Percentiles rank a stretch among this genome's conserved stretches.
phyloP scores from a whole-genome alignment of 495 filamentous ascomycete genomes.

The Trichoderma virens region DNA sequence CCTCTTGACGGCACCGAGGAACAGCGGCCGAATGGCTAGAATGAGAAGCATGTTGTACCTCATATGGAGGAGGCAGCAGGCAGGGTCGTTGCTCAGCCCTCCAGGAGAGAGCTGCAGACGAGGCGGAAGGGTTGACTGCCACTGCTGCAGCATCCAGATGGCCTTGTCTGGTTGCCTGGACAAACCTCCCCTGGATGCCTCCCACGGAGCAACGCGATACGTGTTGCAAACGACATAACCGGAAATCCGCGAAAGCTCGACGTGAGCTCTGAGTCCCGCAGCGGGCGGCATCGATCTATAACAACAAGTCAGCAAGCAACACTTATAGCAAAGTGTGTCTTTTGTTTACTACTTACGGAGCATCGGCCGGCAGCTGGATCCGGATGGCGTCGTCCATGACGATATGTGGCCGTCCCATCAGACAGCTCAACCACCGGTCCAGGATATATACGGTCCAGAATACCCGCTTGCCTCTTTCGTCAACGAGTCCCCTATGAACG shows the following conservation, averaged over 20 bases:
- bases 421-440: slow-evolving; percentile 35
- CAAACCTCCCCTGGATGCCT: not conserved
- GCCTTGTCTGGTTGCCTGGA: slow-evolving; percentile 16
- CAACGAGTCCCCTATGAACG: slow-evolving; percentile 23
- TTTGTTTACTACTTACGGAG: slow-evolving; percentile 17
- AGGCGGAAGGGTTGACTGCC: slow-evolving; percentile 19
- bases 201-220: slow-evolving; percentile 19
- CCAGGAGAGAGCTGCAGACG: slow-evolving; percentile 13
- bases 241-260: slow-evolving; percentile 30
- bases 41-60: slow-evolving; percentile 34
- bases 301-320: not conserved
- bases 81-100: slow-evolving; percentile 20
- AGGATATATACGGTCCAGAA: slow-evolving; percentile 39
- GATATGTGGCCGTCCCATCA: slow-evolving; percentile 33
- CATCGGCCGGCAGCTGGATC: slow-evolving; percentile 25
- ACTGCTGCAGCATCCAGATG: slow-evolving; percentile 19
- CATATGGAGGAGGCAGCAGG: slow-evolving; percentile 31
- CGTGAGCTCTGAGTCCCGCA: slow-evolving; percentile 28
- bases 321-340: not conserved
- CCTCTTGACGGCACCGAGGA: slow-evolving; percentile 31
- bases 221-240: slow-evolving; percentile 30
- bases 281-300: slow-evolving; percentile 25
- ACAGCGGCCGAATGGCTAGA: slow-evolving; percentile 31
- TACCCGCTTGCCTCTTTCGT: slow-evolving; percentile 25
- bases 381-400: slow-evolving; percentile 28